Evolutionary conservation across 148 eudicot genomes (phyloP), one percentile per base, ranked within the genome.

Genomic region (Dianthus caryophyllus): DNA sequence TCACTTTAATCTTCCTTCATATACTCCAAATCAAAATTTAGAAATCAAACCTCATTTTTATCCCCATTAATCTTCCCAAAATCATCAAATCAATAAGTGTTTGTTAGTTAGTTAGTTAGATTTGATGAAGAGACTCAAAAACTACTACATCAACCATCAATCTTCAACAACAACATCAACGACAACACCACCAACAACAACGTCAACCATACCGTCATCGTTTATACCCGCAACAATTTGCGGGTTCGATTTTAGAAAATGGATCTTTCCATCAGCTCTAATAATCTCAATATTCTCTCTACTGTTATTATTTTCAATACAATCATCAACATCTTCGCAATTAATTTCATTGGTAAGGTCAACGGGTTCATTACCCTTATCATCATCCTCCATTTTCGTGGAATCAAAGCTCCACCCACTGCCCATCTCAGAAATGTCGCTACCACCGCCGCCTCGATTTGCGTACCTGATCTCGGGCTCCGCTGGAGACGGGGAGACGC

Each of bases 401-500:
- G 97, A 91, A 68, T 81, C 92, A 0, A 84, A 82, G 80, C 96
- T 91, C 64, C 83, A 30, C 10, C 87, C 96, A 0, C 14, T 88
- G 1, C 78, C 86, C 2, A 20, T 74, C 29, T 67, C 87, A 20
- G 5, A 73, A 22, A 18, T 67, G 6, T 13, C 6, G 0, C 83
- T 88, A 1, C 88, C 90, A 0, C 85, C 80, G 0, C 88, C 82
- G 4, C 97, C 97, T 0, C 87, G 90, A 0, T 70, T 91, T n/a
- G 97, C 93, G 24, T 91, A 91, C 79, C 81, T 91, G 54, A 67
- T 91, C 6, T 91, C 97, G 29, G 97, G 93, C 20, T 87, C 97
- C 2, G 72, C 84, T 18, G 88, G 90, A 2, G 97, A 91, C 59
- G 87, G 85, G 21, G 9, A 20, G 0, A 81, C 80, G 81, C 84